Base-by-base conservation (phyloP, 371 early-diverging fungal species). In the Mycotypha africana region DNA sequence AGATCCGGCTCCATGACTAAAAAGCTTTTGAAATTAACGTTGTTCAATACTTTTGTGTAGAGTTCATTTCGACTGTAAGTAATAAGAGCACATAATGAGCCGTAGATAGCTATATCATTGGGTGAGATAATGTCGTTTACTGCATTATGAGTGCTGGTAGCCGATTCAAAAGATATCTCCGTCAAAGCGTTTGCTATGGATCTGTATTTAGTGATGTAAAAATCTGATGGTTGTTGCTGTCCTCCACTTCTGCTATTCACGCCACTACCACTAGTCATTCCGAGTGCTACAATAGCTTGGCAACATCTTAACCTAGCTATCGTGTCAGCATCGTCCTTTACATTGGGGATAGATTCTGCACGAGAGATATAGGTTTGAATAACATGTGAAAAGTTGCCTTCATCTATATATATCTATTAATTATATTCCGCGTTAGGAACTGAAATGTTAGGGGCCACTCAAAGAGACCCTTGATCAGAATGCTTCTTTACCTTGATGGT, bases 21-120 rank as follows among this genome's bases (percentile, higher is more conserved):
- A 53, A 77, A 91, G 37, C 78, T 77, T 43, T 85, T 86, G 58
- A 91, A 88, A 9, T 79, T 74, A 9, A 72, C 51, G 50, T 87
- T 91, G 25, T 86, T 85, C 30, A 89, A 69, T 8, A 91, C 74
- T 47, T 79, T 60, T 0, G 54, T 55, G 50, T 84, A 82, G 11
- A 93, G 62, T 36, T 90, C 84, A 30, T 67, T 47, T 28, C 93
- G 73, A 45, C 83, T 81, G 51, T 82, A 89, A 2, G 90, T 78
- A 6, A 91, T 87, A 31, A 93, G 56, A 1, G 90, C 90, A 53
- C 86, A 87, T 11, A 92, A 67, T 32, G 81, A 85, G 42, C 88
- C 89, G 58, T 89, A 89, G 2, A 86, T 69, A 11, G 92, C 92
- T 36, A 93, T 69, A 58, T 93, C 93, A 48, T 87, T 86, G 9